phyloP scores from a whole-genome alignment of 345 rosid species.

The Raphanus raphanistrum region DNA sequence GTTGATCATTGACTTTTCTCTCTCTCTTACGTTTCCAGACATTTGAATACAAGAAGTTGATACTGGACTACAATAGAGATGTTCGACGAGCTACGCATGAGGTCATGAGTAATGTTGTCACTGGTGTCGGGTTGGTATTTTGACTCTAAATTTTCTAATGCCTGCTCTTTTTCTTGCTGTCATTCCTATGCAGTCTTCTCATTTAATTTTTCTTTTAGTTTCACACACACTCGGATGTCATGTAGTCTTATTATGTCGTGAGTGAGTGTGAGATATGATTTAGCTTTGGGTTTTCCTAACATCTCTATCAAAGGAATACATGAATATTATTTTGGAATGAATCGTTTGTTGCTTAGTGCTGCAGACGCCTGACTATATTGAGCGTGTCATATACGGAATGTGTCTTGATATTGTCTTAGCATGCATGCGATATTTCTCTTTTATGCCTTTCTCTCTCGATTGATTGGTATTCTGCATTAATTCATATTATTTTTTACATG shows the following conservation, averaged over 20 bases:
- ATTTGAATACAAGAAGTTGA: constrained; percentile 84
- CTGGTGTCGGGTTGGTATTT: constrained; percentile 67
- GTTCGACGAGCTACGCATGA: constrained; percentile 94
- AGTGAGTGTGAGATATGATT: constrained; percentile 1
- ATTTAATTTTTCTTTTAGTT: constrained; percentile 12
- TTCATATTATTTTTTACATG: constrained; percentile 26
- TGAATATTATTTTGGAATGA: constrained; percentile 6
- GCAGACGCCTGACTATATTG: constrained; percentile 12
- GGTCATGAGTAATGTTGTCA: constrained; percentile 73
- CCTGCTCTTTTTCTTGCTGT: not conserved
- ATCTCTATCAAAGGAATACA: not conserved
- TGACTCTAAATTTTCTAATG: constrained; percentile 24
- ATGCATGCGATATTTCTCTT: not conserved
- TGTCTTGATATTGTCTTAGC: constrained; percentile 25
- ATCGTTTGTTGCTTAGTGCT: constrained; percentile 23
- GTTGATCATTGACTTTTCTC: constrained; percentile 10
- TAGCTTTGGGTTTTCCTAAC: constrained; percentile 15
- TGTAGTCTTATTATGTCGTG: constrained; percentile 13
- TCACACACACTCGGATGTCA: constrained; percentile 12
- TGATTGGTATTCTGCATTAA: constrained; percentile 15
- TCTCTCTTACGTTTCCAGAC: constrained; percentile 46
- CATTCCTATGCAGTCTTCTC: not conserved
- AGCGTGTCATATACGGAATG: constrained; percentile 5
- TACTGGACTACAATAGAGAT: constrained; percentile 89
- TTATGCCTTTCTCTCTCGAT: not conserved